Evolutionary conservation across 768 basidiomycete species (phyloP), one percentile per base, ranked within the genome.

Genomic region (Termitomyces sp.): DNA sequence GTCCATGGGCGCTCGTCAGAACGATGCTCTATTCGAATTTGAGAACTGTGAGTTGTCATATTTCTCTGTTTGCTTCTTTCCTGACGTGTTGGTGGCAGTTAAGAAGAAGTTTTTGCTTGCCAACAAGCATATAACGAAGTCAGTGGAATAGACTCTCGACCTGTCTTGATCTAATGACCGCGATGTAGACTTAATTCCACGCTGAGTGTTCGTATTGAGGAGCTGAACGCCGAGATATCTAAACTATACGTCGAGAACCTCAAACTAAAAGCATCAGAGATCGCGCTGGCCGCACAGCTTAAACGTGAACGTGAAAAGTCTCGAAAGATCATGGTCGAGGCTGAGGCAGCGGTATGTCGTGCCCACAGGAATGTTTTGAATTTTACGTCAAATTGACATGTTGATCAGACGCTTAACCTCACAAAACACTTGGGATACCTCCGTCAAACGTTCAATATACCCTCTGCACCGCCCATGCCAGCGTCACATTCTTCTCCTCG

Each of bases 91-190:
- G 67, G 71, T 79, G 71, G 71, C 69, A 93, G 91, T 93, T 79
- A 93, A 93, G 86, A 91, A 91, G 85, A 93, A 91, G 76, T 93
- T 92, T 67, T 79, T 93, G 22, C 86, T 92, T 59, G 90, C 91
- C 57, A 93, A 93, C 75, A 93, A 92, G 73, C 91, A 93, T 74
- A 93, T 93, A 69, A 92, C 91, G 26, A 93, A 93, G 91, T 92
- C 64, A 39, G 82, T 70, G 30, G n/a, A 39, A 36, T 20, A 43
- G 36, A n/a, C 39, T 53, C 22, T 26, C 16, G 42, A 37, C 43
- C 20, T 37, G 45, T 33, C 43, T 51, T 14, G 22, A 12, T 32
- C 46, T 63, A 18, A 63, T 30, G 8, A 20, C 9, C 39, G 37
- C 34, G 37, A 52, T 30, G 7, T 64, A 93, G 91, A 70, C 85